These are phyloP conservation scores for Salix koriyanagi DNA, from an alignment of 345 rosid genomes.

Conservation along the genomic window DNA sequence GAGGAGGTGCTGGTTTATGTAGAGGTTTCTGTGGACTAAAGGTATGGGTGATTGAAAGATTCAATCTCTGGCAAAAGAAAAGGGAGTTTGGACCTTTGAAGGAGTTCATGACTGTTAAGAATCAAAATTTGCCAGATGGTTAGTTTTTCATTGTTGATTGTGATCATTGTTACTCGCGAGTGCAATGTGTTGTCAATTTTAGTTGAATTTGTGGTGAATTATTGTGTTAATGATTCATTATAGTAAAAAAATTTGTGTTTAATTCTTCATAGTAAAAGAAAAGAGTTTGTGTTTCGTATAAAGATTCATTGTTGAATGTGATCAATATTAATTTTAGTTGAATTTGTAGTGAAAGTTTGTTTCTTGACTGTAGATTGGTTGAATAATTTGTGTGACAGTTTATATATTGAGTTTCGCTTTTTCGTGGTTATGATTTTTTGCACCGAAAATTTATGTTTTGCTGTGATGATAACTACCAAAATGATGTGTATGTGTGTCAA, in stretches of 20 bases:
- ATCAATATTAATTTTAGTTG: background rate
- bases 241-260: background rate
- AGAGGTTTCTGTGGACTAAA: slow-evolving; percentile 46
- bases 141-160: slow-evolving; percentile 1
- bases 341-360: background rate
- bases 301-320: background rate
- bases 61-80: slow-evolving; percentile 27
- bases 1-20: slow-evolving; percentile 38
- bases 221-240: background rate
- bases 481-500: background rate
- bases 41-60: slow-evolving; percentile 34
- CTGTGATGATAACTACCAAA: background rate
- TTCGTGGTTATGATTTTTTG: background rate
- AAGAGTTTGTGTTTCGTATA: background rate
- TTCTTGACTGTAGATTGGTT: background rate
- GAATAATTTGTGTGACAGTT: background rate
- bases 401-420: background rate
- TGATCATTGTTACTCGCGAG: background rate
- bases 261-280: background rate
- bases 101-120: slow-evolving; percentile 35
- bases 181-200: background rate
- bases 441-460: background rate
- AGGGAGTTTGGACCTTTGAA: slow-evolving; percentile 24
- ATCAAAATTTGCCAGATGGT: slow-evolving; percentile 25
- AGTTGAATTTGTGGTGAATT: background rate